Percentiles rank a stretch among this genome's conserved stretches.
Conservation (phyloP, 805 yeast species). For the Teunomyces cretensis region DNA sequence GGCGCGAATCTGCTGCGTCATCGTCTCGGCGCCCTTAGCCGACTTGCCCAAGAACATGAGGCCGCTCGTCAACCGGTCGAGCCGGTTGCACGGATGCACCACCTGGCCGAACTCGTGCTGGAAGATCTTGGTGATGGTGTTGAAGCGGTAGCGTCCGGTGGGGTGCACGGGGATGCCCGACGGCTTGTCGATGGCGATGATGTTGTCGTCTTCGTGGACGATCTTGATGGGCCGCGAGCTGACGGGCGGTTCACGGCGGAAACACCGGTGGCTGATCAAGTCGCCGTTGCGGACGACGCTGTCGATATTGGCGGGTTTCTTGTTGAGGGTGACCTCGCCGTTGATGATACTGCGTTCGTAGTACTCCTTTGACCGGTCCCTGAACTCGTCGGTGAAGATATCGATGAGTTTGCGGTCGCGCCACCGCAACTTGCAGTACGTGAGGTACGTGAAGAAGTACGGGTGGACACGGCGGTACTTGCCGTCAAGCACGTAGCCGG, state of each 20-base stretch:
- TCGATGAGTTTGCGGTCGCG: conserved; percentile 77
- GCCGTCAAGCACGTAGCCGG: conserved; percentile 56
- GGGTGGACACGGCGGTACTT: conserved; percentile 74
- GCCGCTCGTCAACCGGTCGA: conserved; percentile 91
- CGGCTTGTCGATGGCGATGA: conserved; percentile 88
- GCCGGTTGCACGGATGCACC: conserved; percentile 80
- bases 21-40: conserved; percentile 71
- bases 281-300: conserved; percentile 79
- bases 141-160: conserved; percentile 77
- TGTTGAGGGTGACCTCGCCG: conserved; percentile 79
- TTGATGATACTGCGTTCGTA: conserved; percentile 49
- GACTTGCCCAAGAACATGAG: conserved; percentile 87
- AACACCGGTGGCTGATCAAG: conserved; percentile 71
- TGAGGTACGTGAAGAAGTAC: conserved; percentile 83
- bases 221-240: conserved; percentile 57
- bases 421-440: conserved; percentile 93
- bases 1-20: conserved; percentile 70
- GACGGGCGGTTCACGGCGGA: conserved; percentile 90
- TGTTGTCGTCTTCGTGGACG: conserved; percentile 70
- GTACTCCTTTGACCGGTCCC: conserved; percentile 70
- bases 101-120: conserved; percentile 64
- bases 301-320: conserved; percentile 59
- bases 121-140: conserved; percentile 73
- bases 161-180: conserved; percentile 96
- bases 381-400: conserved; percentile 78